Evolutionary conservation across 495 filamentous ascomycete species (phyloP), one percentile per base, ranked within the genome.

Genomic region (Staphylotrichum tortipilum): DNA sequence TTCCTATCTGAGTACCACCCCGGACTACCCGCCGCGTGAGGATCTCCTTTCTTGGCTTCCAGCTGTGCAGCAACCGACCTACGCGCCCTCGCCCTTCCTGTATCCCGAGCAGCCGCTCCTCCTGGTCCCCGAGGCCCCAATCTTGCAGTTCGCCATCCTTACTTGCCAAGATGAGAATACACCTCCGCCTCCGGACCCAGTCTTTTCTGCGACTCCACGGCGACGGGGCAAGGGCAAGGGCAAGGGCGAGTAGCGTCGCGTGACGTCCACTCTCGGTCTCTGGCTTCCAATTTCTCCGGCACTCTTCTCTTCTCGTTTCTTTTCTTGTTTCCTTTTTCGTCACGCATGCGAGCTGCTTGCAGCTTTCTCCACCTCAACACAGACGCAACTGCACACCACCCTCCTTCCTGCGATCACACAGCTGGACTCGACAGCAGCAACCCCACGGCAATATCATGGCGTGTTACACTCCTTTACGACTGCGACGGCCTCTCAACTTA

Each of bases 311-410:
- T 55, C 46, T 42, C 42, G 18, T 42, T 51, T 21, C 55, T 51
- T 50, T 50, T 29, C 54, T 52, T 42, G 31, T 18, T 39, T 50
- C 10, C 33, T 47, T 35, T 49, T 54, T 49, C 18, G 12, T 6
- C 44, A 47, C 50, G 47, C 52, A 53, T 36, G 24, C 23, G 24
- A 37, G 40, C 37, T 53, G 54, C 54, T 53, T 55, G 51, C 22
- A 42, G 49, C 42, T 48, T 57, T 59, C 50, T 53, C 39, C 56
- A 47, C 49, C 54, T 63, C 60, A 55, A 65, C 64, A 68, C 72
- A 74, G 69, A 72, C 73, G 73, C 73, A 62, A 69, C 64, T 70
- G 70, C 64, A 70, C 56, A 68, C 59, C 44, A 63, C 70, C 55
- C 57, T 73, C 69, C 70, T 73, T 73, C 53, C 30, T 56, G 63